Percentiles rank a stretch among this genome's conserved stretches.
These are phyloP conservation scores for Diplogelasinospora grovesii DNA, from an alignment of 495 filamentous ascomycete genomes.

Conservation along the genomic window DNA sequence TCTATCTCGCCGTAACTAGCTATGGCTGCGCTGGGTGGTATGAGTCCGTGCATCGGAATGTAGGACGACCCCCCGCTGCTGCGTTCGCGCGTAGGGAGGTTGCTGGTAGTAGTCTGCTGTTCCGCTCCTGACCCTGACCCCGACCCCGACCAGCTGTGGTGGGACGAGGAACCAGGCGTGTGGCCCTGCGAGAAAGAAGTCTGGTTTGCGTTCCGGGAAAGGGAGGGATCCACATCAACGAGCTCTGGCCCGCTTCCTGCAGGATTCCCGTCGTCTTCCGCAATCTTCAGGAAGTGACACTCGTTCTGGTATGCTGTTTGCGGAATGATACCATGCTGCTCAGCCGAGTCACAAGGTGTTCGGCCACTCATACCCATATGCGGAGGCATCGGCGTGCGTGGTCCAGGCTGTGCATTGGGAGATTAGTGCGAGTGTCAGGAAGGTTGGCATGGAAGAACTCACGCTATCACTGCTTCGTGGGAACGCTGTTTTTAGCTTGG, in stretches of 20 bases:
- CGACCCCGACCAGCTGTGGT: slow-evolving; percentile 19
- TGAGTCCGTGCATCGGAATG: slow-evolving; percentile 19
- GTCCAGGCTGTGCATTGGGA: neutral
- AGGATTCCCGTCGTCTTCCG: slow-evolving; percentile 25
- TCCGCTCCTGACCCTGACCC: slow-evolving; percentile 25
- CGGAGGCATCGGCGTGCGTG: no score
- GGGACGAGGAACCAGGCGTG: no score
- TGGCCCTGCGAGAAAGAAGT: no score
- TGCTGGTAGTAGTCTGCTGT: slow-evolving; percentile 26
- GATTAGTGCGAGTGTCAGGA: no score
- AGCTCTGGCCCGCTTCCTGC: slow-evolving; percentile 22
- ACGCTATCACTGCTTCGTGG: slow-evolving; percentile 44
- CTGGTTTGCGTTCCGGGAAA: no score
- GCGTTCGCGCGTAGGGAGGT: slow-evolving; percentile 27
- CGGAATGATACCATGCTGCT: neutral
- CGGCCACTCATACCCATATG: no score
- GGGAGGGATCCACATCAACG: slow-evolving; percentile 17
- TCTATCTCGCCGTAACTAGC: slow-evolving; percentile 14
- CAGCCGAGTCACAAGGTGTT: neutral
- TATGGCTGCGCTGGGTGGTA: slow-evolving; percentile 24
- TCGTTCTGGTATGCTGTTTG: slow-evolving; percentile 23
- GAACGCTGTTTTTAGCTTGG: slow-evolving; percentile 45
- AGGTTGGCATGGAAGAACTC: slow-evolving; percentile 23
- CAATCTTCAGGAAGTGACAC: slow-evolving; percentile 26
- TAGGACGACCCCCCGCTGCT: slow-evolving; percentile 18